Base-by-base conservation (phyloP, 2,329 filamentous ascomycete species). In the Lecanicillium sp. region DNA sequence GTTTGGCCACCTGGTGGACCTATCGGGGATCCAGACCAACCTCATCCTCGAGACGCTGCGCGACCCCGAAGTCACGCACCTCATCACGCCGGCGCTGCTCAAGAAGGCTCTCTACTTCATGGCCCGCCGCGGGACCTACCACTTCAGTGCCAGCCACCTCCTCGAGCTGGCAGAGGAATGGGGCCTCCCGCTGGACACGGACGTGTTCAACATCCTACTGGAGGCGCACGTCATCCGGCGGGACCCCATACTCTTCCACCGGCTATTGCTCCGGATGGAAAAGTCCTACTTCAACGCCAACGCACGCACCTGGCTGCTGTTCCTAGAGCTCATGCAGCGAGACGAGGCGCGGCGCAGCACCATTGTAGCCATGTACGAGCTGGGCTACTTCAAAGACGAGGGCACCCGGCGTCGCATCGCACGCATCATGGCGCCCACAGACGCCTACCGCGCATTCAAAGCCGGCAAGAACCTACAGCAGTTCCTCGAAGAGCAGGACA, bases 321-420 rank as follows among this genome's bases (percentile, higher is more conserved):
- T 73, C 42, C 53, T 75, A 14, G 54, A 58, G n/a, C 58, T 74
- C 32, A 72, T 83, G 41, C 72, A 76, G 54, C 72, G 71, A 10
- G 77, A 81, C 50, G 68, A 74, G n/a, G 64, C 69, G 36, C 60
- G 62, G 37, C 61, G 64, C 17, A 65, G 68, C 46, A 55, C 71
- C 20, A 50, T 74, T 20, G 59, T 62, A 11, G 57, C 59, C 41
- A 74, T 75, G 69, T 57, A 66, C 39, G 52, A 61, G 27, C 56
- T 62, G 14, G 65, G 64, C 17, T 56, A 72, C 35, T 57, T 74
- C 29, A 50, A 59, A 7, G 57, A 62, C 17, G 53, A 55, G 0
- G 47, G 48, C 1, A 61, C 60, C 2, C 53, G 63, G 7, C 57
- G 55, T 7, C 52, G 52, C 9, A 55, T 74, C 17, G 65, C 68